Base-by-base conservation (phyloP, 2,329 filamentous ascomycete species). In the Sphaceloma murrayae region DNA sequence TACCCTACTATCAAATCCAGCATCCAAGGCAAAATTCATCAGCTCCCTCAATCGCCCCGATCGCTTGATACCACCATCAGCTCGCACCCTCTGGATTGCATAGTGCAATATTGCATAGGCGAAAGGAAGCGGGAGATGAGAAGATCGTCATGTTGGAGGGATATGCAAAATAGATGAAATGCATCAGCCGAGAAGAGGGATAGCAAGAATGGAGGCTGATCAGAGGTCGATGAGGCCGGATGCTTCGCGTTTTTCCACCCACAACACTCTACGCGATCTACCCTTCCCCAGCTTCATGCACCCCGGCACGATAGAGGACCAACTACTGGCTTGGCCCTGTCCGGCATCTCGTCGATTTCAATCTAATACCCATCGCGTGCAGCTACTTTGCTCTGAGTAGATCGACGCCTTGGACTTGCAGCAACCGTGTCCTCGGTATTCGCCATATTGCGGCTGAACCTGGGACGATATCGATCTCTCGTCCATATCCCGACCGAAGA, bases 361-460 rank as follows among this genome's bases (percentile, higher is more conserved):
- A 29, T 40, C 19, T 40, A n/a, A n/a, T n/a, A n/a, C n/a, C 24
- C 16, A 40, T 22, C 36, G 27, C 22, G 30, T 40, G 36, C 36
- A 29, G 5, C 34, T 40, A 30, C 30, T 30, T 40, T 29, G 36
- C 36, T 26, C 13, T 29, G n/a, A 16, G 16, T 17, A 17, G n/a
- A 7, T 14, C 29, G 18, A 17, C 19, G 24, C n/a, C n/a, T n/a
- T 40, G 17, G 21, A 27, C 13, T 17, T 40, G n/a, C 36, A 26
- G 36, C 13, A 30, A 13, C 36, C 36, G 14, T 40, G 36, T 40
- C 27, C 19, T 30, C n/a, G 36, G 36, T 40, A 40, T 16, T 9
- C 24, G 30, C n/a, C 22, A 40, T 18, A 40, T 40, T 40, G 36
- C 36, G 36, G 36, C 36, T 40, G 36, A 30, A 29, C 36, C 24